Conservation (phyloP, 331 rosid genomes). For the Quercus phellos region DNA sequence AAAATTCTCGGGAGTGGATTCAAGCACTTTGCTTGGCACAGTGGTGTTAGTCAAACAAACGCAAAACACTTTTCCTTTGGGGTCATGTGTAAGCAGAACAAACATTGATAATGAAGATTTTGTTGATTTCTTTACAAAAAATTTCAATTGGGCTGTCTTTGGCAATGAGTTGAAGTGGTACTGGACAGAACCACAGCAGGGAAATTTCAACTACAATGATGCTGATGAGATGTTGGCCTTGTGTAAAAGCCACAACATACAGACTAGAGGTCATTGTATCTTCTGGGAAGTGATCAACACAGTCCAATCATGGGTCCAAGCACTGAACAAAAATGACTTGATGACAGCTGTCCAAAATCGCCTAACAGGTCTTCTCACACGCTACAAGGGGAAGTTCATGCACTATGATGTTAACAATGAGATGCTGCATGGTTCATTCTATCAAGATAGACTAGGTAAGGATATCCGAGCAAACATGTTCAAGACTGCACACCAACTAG, state of each 20-base stretch:
- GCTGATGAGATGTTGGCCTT: conserved; percentile 75
- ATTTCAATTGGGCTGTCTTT: conserved; percentile 97
- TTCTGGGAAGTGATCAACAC: conserved; percentile 85
- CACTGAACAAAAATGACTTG: conserved; percentile 62
- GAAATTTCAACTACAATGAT: conserved; percentile 74
- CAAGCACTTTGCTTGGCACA: conserved; percentile 30
- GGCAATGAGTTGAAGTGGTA: conserved; percentile 98
- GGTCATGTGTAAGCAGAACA: conserved; percentile 75
- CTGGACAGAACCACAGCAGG: conserved; percentile 89
- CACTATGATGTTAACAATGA: conserved; percentile 96
- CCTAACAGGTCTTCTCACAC: conserved; percentile 51
- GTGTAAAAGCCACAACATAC: conserved; percentile 64
- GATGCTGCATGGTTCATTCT: conserved; percentile 95
- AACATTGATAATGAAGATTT: conserved; percentile 95
- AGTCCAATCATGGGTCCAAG: conserved; percentile 79
- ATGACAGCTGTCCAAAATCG: conserved; percentile 71
- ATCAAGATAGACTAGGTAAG: conserved; percentile 70
- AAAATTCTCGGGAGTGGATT: conserved; percentile 61
- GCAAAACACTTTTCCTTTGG: conserved; percentile 71
- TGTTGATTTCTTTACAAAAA: conserved; percentile 64
- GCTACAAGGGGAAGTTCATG: conserved; percentile 80
- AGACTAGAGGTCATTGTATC: conserved; percentile 87
- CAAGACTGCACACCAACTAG: conserved; percentile 68
- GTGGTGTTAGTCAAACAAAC: conserved; percentile 64
- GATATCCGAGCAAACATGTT: conserved; percentile 82